A percentile compares a stretch with the other conserved stretches of the same genome.
Conservation (phyloP, 768 basidiomycete genomes). For the Lenzites betulinus region DNA sequence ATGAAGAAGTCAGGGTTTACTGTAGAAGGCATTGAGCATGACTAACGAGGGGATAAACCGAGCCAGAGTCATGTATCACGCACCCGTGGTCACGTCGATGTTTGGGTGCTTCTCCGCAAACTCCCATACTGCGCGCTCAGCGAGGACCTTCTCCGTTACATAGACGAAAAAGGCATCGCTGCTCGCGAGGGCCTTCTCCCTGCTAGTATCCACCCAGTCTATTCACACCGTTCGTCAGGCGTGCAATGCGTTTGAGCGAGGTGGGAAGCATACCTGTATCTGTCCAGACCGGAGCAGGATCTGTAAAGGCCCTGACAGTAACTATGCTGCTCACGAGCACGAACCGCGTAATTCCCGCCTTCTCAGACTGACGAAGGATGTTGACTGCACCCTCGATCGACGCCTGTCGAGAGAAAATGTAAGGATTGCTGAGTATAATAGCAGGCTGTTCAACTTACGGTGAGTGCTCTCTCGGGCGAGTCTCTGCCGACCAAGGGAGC, state of each 20-base stretch:
- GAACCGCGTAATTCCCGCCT: conserved; percentile 45
- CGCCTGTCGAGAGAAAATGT: background rate
- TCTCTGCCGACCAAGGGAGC: conserved; percentile 9
- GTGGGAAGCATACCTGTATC: conserved; percentile 5
- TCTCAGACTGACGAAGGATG: conserved; percentile 43
- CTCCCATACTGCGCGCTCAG: conserved; percentile 34
- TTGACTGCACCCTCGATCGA: conserved; percentile 29
- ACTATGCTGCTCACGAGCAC: conserved; percentile 40
- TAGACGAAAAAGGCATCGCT: conserved; percentile 18
- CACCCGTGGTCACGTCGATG: conserved; percentile 27
- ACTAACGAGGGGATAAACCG: background rate
- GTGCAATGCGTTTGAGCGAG: background rate
- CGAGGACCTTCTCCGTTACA: conserved; percentile 28
- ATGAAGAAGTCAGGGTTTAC: conserved; percentile 16
- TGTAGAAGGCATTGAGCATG: background rate
- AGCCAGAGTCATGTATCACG: background rate
- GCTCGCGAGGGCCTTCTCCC: conserved; percentile 23
- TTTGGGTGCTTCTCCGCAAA: conserved; percentile 29
- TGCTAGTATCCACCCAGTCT: conserved; percentile 29
- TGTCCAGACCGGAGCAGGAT: background rate
- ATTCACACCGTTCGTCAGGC: background rate
- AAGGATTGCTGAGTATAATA: background rate
- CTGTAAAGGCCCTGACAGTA: background rate
- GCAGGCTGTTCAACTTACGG: background rate
- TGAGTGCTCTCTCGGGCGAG: conserved; percentile 4